Base-by-base conservation (phyloP, 768 basidiomycete species). In the Kwoniella dejecticola region DNA sequence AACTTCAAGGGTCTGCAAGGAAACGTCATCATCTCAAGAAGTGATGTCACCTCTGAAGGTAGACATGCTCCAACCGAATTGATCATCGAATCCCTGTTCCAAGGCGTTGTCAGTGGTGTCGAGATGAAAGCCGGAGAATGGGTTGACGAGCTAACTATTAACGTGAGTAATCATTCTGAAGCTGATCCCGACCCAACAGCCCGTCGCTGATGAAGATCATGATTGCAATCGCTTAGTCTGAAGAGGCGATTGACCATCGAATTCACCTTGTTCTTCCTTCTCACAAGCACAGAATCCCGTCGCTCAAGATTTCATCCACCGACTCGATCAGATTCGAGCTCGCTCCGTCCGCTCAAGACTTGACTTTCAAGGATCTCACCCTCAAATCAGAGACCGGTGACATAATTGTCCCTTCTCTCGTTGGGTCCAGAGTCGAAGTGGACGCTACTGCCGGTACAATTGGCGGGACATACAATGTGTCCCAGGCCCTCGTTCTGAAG, bases 391-490 rank as follows among this genome's bases (percentile, higher is more conserved):
- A 58, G 7, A n/a, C 21, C 19, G 68, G 64, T 4, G 60, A 69
- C 44, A 52, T 69, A 50, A 44, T 33, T 30, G 31, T 66, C 7
- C 57, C 60, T 15, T 21, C 47, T 3, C 40, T 68, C 19, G 59
- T 40, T 19, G 67, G 36, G 13, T 17, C 49, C 12, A n/a, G 44
- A 15, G n/a, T 64, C 13, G 41, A 66, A 29, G 29, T 70, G 57
- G 52, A 65, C 46, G 59, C 60, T 30, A 33, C 44, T 31, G 36
- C 47, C 3, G 66, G 70, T 8, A 30, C 29, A 30, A 59, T 75
- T 29, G 57, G 50, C 1, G 73, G 73, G 6, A 64, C 40, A 1
- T 75, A 62, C 61, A 72, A 71, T 40, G 70, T 75, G 45, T 52
- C 68, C 3, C 46, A 57, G 10, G 54, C 23, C 4, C 40, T 72